phyloP scores from a whole-genome alignment of 306 rosid species.

The Quercus ilex region DNA sequence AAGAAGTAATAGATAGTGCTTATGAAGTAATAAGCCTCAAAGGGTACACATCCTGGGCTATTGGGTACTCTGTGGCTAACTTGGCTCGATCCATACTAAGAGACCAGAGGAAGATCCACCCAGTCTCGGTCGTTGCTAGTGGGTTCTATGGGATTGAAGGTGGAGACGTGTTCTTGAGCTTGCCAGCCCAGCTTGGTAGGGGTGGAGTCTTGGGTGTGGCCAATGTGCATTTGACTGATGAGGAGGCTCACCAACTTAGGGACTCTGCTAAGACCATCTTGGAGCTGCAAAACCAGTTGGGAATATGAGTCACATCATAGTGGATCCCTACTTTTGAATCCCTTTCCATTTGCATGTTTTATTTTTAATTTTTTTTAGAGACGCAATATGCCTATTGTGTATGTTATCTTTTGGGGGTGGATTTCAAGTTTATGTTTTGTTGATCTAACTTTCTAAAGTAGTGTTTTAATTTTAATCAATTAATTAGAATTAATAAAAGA shows the following conservation, averaged over 20 bases:
- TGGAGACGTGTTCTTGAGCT: slow-evolving; percentile 75
- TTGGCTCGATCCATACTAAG: slow-evolving; percentile 59
- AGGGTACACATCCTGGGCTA: slow-evolving; percentile 97
- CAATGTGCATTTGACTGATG: slow-evolving; percentile 59
- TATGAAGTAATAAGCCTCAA: slow-evolving; percentile 78
- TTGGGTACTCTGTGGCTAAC: slow-evolving; percentile 80
- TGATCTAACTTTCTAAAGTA: no score
- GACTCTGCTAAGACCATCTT: slow-evolving; percentile 70
- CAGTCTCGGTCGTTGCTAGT: slow-evolving; percentile 69
- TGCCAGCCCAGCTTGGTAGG: slow-evolving; percentile 81
- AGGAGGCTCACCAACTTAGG: slow-evolving; percentile 53
- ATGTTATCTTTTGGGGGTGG: no score
- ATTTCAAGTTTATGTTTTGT: no score
- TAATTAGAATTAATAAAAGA: no score
- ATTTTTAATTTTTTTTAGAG: no score
- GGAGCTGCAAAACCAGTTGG: slow-evolving; percentile 58
- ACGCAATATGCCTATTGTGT: no score
- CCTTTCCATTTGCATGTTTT: no score
- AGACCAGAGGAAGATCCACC: slow-evolving; percentile 84
- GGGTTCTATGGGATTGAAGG: slow-evolving; percentile 68
- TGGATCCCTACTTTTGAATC: neutral
- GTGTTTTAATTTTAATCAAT: no score
- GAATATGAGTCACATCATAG: slow-evolving; percentile 22
- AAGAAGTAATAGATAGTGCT: slow-evolving; percentile 56
- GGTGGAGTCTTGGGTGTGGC: slow-evolving; percentile 76